Base-by-base conservation (phyloP, 257 asterid species). In the Plantago major region DNA sequence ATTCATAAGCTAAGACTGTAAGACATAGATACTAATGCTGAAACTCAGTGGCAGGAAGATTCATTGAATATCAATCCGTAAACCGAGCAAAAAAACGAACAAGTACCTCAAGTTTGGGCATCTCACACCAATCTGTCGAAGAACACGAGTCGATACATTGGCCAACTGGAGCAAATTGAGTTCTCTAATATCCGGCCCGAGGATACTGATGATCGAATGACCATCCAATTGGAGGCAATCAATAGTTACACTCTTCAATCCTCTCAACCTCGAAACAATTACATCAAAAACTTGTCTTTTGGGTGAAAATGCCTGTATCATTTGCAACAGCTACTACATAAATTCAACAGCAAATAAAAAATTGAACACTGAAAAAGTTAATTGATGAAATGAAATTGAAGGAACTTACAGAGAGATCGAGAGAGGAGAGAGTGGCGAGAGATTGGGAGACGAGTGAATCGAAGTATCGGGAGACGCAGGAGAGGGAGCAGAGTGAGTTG, bases 61-160 rank as follows among this genome's bases (percentile, higher is more conserved):
- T 22, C 26, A 22, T 22, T 2, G 26, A 22, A 1, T 22, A 22
- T 22, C 26, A 22, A 22, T 22, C 26, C 26, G 26, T 22, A 22
- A 22, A 22, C 26, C 51, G 10, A 53, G 46, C 57, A 42, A 40
- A 50, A 28, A 22, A 15, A 42, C 69, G 11, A 51, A 15, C 45
- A 7, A 28, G 33, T 62, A 84, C 97, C 97, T 84, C 74, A 86
- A 74, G 71, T 81, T 67, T 59, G 94, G 94, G 73, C 90, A 89
- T 57, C 64, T 72, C 17, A 59, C 63, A 38, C 85, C 86, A 69
- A 86, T 78, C 18, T 71, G 66, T 18, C 69, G 33, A 63, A 86
- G 83, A 76, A 78, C 67, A 46, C 69, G 56, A 46, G 62, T 73
- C 0, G 89, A 81, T 15, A 76, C 62, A 9, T 70, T 73, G 49